Evolutionary conservation across 352 stramenopile species (phyloP), one percentile per base, ranked within the genome.

Genomic region (Phytopythium montanum): DNA sequence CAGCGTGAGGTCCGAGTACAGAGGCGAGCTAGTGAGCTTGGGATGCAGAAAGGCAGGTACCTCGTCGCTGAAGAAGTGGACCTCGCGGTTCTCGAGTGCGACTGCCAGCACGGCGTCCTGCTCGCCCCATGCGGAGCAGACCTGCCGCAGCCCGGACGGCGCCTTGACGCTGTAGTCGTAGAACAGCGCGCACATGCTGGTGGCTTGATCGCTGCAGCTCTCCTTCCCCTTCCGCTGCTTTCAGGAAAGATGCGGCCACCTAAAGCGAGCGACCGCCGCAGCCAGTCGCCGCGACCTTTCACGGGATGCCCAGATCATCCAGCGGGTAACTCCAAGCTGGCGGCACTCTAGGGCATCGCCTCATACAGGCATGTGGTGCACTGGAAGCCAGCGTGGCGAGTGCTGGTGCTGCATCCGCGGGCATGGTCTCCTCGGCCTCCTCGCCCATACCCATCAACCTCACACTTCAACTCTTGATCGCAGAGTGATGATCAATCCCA

Each of bases 1-100:
- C 19, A 53, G 46, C 8, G 16, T 36, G 45, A 21, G 29, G 14
- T 29, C 50, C 36, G 8, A 26, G 51, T 19, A 18, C 5, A 42
- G 36, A 5, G 36, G 13, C 36, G n/a, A n/a, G 36, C 2, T 18
- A 44, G 10, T 18, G 12, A 49, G 10, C 19, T 14, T 25, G 6
- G 4, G n/a, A 53, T 16, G 45, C 26, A 6, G 7, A n/a, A 6
- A 7, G 2, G 16, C 3, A 48, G 54, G 29, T 60, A 93, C 87
- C 70, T 97, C 89, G 72, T 96, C 89, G 0, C 72, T 90, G 66
- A 93, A 97, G 56, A 97, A 96, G 49, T 94, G 78, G n/a, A 97
- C 73, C 60, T 94, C 81, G 23, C 79, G 74, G 61, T 93, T 95
- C 56, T 96, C 82, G 38, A 93, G 64, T 8, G 64, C 85, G 13